Evolutionary conservation across 2,329 filamentous ascomycete genomes (phyloP).

Genomic region (Cladosporium oxysporum): DNA sequence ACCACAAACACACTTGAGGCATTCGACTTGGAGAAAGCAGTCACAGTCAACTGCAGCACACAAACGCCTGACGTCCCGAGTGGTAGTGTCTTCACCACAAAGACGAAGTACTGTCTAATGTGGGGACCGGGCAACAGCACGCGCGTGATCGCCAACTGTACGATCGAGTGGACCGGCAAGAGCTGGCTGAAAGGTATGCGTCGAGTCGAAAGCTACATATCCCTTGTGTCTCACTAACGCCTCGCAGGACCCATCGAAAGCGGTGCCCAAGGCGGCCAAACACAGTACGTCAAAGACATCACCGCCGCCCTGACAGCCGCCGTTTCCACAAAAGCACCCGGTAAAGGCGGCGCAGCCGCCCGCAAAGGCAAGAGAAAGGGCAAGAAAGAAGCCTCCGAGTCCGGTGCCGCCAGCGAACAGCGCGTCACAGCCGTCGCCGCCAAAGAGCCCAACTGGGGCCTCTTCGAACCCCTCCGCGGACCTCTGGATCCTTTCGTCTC

Average conservation of each 20-base stretch:
- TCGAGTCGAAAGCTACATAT: not conserved
- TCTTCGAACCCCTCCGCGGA: conserved; percentile 74
- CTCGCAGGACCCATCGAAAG: conserved; percentile 86
- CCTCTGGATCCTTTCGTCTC: conserved; percentile 70
- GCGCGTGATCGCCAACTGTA: conserved; percentile 81
- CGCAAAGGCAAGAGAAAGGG: conserved; percentile 51
- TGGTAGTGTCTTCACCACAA: conserved; percentile 86
- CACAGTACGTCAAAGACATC: conserved; percentile 77
- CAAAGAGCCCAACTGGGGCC: conserved; percentile 65
- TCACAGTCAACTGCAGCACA: conserved; percentile 79
- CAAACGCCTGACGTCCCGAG: conserved; percentile 94
- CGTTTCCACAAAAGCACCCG: conserved; percentile 65
- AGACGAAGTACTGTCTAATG: conserved; percentile 91
- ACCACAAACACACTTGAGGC: conserved; percentile 81
- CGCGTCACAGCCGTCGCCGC: conserved; percentile 31
- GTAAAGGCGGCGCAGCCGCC: conserved; percentile 45
- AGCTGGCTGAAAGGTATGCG: conserved; percentile 90
- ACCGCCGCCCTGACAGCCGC: conserved; percentile 72
- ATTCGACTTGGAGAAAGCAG: conserved; percentile 82
- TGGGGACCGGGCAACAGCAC: conserved; percentile 90
- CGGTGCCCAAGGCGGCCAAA: conserved; percentile 87
- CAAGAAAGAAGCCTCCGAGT: conserved; percentile 55
- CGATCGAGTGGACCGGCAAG: conserved; percentile 94
- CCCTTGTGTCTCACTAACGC: not conserved
- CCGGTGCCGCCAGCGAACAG: conserved; percentile 44